These are phyloP conservation scores for Capsicum baccatum DNA, from an alignment of 257 asterid genomes.

Conservation along the genomic window DNA sequence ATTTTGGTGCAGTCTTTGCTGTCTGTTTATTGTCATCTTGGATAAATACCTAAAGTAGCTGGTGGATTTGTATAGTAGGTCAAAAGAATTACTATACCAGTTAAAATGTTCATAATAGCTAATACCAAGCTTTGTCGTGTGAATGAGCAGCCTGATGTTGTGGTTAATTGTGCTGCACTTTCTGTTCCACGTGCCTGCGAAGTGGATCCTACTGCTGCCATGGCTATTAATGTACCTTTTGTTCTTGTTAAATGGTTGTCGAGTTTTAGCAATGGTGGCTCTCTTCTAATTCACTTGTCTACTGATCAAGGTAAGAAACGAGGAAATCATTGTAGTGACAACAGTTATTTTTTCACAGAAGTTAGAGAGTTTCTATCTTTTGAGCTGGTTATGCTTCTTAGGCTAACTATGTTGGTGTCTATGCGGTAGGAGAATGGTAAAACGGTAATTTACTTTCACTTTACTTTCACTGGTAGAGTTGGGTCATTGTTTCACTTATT, in stretches of 20 bases:
- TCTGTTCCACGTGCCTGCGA: slow-evolving; percentile 92
- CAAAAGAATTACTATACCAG: not conserved
- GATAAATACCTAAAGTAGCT: not conserved
- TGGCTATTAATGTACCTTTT: slow-evolving; percentile 80
- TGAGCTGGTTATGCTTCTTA: slow-evolving; percentile 18
- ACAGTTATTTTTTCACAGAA: not conserved
- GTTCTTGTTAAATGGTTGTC: slow-evolving; percentile 83
- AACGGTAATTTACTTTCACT: not conserved
- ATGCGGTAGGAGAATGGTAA: not conserved
- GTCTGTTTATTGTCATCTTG: not conserved
- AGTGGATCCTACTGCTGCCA: slow-evolving; percentile 79
- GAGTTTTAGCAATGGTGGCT: slow-evolving; percentile 47
- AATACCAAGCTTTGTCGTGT: slow-evolving; percentile 26
- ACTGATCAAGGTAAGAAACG: slow-evolving; percentile 83
- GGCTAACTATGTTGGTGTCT: not conserved
- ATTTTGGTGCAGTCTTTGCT: not conserved
- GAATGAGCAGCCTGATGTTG: slow-evolving; percentile 82
- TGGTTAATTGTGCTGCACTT: slow-evolving; percentile 92
- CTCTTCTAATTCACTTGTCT: slow-evolving; percentile 82
- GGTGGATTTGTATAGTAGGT: not conserved
- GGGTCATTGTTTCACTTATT: not conserved
- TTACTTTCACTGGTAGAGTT: not conserved
- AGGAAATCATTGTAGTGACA: not conserved
- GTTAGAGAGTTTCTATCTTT: not conserved
- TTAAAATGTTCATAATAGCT: not conserved